These are phyloP conservation scores for Suillus plorans DNA, from an alignment of 768 basidiomycete species.

Conservation along the genomic window DNA sequence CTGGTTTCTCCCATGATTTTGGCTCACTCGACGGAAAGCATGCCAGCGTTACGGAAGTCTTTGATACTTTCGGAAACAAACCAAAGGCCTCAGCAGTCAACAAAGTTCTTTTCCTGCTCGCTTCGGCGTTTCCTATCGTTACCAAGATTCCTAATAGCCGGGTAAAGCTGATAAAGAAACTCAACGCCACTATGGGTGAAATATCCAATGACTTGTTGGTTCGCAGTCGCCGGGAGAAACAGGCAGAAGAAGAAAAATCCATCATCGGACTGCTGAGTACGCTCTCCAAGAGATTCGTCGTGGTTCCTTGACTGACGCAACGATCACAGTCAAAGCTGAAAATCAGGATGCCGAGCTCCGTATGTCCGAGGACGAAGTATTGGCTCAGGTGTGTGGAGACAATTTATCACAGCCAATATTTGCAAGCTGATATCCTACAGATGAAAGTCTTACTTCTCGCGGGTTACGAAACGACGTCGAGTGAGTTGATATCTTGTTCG, in stretches of 20 bases:
- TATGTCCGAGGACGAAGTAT: conserved; percentile 24
- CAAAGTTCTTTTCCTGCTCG: conserved; percentile 36
- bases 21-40: conserved; percentile 47
- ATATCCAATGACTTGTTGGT: conserved; percentile 41
- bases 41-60: conserved; percentile 39
- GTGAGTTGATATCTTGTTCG: conserved; percentile 14
- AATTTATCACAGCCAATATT: neutral
- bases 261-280: conserved; percentile 15
- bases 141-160: conserved; percentile 33
- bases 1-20: conserved; percentile 59
- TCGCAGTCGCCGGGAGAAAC: conserved; percentile 33
- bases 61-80: conserved; percentile 33
- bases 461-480: conserved; percentile 23
- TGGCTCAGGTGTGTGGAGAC: conserved; percentile 9
- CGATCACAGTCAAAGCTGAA: conserved; percentile 37
- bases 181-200: conserved; percentile 33
- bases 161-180: conserved; percentile 26
- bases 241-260: conserved; percentile 20
- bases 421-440: conserved; percentile 2
- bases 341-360: conserved; percentile 20
- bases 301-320: neutral
- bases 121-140: conserved; percentile 35
- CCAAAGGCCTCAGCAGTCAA: conserved; percentile 24
- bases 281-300: neutral
- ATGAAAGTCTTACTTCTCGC: conserved; percentile 14